Base-by-base conservation (phyloP, 2,329 filamentous ascomycete genomes). In the Thielaviopsis populi region DNA sequence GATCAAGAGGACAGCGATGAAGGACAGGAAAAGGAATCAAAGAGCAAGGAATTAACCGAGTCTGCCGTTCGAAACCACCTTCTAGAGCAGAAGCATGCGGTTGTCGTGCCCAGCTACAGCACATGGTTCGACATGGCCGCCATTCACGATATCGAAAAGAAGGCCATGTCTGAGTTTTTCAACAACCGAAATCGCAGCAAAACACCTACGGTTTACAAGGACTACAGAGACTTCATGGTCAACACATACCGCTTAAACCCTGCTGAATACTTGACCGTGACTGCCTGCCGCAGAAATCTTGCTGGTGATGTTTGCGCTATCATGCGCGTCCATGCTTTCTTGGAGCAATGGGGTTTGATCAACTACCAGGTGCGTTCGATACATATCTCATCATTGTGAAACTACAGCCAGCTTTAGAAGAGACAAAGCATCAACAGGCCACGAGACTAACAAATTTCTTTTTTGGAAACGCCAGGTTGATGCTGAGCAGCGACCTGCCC, bases 201-300 rank as follows among this genome's bases (percentile, higher is more conserved):
- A 78, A 99, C 94, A 0, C 88, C 91, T 0, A 86, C 91, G 59
- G 89, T 97, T 24, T 99, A 99, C 79, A 97, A 97, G 76, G 94
- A 99, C 73, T 99, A 99, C 75, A 87, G 94, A 69, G 94, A 99
- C 72, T 99, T 99, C 73, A 99, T 99, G 94, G 91, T 99, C 77
- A 99, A 99, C 77, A 97, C 94, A 15, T 99, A 99, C 75, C 87
- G 94, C 43, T 78, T 99, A 64, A 99, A 97, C 72, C 94, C 94
- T 4, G 83, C 91, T 63, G 94, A 99, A 74, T 99, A 99, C 72
- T 80, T 99, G 63, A 99, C 94, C 4, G 92, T 99, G 63, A 99
- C 94, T 11, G 94, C 94, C 61, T 99, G 94, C 73, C 83, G 94
- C 68, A 84, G 94, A 69, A 99, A 99, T 73, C 76, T 99, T 71